Base-by-base conservation (phyloP, 1,284 basidiomycete genomes). In the Cystobasidium pallidum region DNA sequence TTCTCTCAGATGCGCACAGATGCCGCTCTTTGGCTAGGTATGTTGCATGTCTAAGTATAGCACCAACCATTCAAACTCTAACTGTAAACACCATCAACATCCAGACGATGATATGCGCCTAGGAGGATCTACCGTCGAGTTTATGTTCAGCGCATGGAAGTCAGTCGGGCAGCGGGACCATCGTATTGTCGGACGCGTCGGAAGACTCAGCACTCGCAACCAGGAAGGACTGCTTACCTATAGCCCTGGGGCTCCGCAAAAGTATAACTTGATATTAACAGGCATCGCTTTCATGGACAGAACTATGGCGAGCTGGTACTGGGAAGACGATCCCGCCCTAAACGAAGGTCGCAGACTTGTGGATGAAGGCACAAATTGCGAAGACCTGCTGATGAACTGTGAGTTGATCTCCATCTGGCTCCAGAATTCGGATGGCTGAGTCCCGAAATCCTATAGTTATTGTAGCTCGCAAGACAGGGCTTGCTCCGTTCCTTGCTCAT, bases 341-440 rank as follows among this genome's bases (percentile, higher is more conserved):
- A 15, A 15, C 11, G 24, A 49, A 41, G 52, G 59, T 8, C 70
- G 47, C 11, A 30, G 7, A 19, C 66, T 67, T 32, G 70, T 72
- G 2, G 68, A 72, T 32, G 24, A 51, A 36, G 45, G 34, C 17
- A 66, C 41, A 43, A 72, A 72, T n/a, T 66, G 70, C 34, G 70
- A 72, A 49, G 70, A 72, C 36, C 34, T 72, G 21, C 26, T 72
- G 26, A 72, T 72, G 70, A 70, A 70, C 43, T 70, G 67, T 62
- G 21, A 13, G 67, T 51, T 7, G 3, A 19, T 24, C 6, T 7
- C n/a, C 28, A 17, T 34, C 1, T 19, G 17, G 6, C 30, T n/a
- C 32, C n/a, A n/a, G n/a, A n/a, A n/a, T n/a, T n/a, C n/a, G n/a
- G n/a, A n/a, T n/a, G 15, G 15, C 54, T 19, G 24, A 21, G 36